Evolutionary conservation across 371 early-diverging fungal species (phyloP), one percentile per base, ranked within the genome.

Genomic region (Syncephalastrum sp.): DNA sequence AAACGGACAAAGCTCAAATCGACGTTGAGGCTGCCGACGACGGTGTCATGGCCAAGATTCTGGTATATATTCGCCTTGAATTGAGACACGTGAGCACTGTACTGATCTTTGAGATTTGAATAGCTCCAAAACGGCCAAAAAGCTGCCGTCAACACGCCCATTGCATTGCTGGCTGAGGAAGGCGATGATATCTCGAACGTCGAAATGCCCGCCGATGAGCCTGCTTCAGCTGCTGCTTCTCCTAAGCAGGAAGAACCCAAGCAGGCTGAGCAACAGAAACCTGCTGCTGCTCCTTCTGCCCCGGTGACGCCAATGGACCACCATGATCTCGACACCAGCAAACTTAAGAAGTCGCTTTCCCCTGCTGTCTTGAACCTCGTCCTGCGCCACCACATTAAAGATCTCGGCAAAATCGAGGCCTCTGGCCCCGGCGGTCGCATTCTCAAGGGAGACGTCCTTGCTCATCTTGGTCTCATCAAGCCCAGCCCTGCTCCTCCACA

Each of bases 1-100:
- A 96, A 71, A 96, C 97, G 4, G 97, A 97, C 70, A 97, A 97
- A 81, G 97, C 97, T 8, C 93, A 93, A 77, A 97, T 97, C 87
- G 96, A 96, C 67, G 93, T 96, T 19, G 97, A 97, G 69, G 94
- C 92, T 54, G 85, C 89, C 62, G 97, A 97, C 42, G 96, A 97
- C 65, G 97, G 97, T 41, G 83, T 92, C 53, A 73, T 97, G 44
- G 97, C 94, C 53, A 93, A 94, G 82, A 92, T 94, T 64, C 62
- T 97, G 70, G 81, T 90, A 70, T 90, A 70, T 60, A n/a, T 43
- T 5, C 4, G 10, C 12, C 19, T 42, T 15, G n/a, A 25, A 10
- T 16, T 1, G 12, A 7, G 12, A 5, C 10, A 10, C 42, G 3
- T 8, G 10, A 47, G 5, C 21, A 8, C 10, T 12, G 6, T 33